Evolutionary conservation across 495 filamentous ascomycete species (phyloP).

Genomic region (Hypoxylon lienhwacheense): DNA sequence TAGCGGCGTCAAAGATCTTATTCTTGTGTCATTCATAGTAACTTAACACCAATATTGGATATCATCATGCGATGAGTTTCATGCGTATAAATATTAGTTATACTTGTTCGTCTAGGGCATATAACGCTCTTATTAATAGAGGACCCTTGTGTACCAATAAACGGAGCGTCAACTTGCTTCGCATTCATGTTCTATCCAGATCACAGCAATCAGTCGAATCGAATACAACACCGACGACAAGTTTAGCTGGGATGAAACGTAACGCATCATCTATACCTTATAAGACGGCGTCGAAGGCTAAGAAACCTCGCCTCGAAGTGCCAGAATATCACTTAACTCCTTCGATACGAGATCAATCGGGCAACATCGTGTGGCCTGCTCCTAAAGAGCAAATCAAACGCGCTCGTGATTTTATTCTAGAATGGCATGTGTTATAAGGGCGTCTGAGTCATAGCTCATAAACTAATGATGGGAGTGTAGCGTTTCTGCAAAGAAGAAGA

Average conservation of each 20-base stretch:
- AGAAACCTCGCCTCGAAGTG: conserved; percentile 29
- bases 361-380: conserved; percentile 58
- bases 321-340: conserved; percentile 46
- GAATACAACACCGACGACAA: neutral
- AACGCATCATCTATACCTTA: conserved; percentile 27
- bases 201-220: neutral
- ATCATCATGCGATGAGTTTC: neutral
- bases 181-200: neutral
- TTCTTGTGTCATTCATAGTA: neutral
- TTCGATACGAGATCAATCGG: conserved; percentile 43
- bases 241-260: conserved; percentile 32
- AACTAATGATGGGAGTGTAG: conserved; percentile 16
- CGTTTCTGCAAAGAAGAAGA: conserved; percentile 34
- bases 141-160: neutral
- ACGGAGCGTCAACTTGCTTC: neutral
- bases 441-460: neutral
- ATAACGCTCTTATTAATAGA: neutral
- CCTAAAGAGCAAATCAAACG: conserved; percentile 49
- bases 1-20: too few relatives aligned
- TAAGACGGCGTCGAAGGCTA: conserved; percentile 24
- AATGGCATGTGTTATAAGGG: conserved; percentile 51
- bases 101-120: conserved; percentile 1
- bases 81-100: conserved; percentile 12
- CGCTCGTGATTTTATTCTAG: conserved; percentile 49
- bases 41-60: neutral